Percentiles rank a stretch among this genome's conserved stretches.
These are phyloP conservation scores for Globisporangium parvum DNA, from an alignment of 352 stramenopile genomes.

Conservation along the genomic window DNA sequence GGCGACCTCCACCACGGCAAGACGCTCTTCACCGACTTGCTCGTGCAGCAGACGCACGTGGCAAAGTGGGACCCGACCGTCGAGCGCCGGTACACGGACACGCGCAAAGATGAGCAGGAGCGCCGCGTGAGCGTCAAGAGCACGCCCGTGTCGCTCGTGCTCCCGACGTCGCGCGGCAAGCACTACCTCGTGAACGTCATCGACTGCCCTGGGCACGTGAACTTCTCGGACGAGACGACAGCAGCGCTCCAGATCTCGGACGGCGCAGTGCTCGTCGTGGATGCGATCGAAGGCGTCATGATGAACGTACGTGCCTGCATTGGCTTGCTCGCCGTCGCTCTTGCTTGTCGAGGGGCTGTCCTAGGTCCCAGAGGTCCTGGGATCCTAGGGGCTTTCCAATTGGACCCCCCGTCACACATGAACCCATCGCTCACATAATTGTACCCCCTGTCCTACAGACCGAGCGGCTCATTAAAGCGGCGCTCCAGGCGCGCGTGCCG, in stretches of 20 bases:
- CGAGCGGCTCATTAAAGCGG: constrained; percentile 91
- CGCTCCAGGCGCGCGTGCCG: constrained; percentile 85
- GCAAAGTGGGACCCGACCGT: constrained; percentile 71
- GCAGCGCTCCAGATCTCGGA: constrained; percentile 92
- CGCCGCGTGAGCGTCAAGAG: constrained; percentile 96
- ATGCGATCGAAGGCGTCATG: constrained; percentile 98
- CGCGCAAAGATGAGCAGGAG: constrained; percentile 95
- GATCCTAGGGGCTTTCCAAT: too few species aligned
- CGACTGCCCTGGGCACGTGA: constrained; percentile 96
- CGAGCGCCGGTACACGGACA: constrained; percentile 93
- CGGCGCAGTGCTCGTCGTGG: constrained; percentile 94
- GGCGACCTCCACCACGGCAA: constrained; percentile 97
- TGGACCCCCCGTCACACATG: too few species aligned
- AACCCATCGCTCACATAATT: too few species aligned
- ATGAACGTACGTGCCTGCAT: constrained; percentile 88
- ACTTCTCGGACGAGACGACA: constrained; percentile 96
- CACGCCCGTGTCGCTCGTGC: constrained; percentile 92
- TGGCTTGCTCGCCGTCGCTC: too few species aligned
- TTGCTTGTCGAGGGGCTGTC: background rate
- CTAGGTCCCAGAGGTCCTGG: too few species aligned
- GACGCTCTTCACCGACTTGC: constrained; percentile 89
- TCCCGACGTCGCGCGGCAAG: constrained; percentile 93
- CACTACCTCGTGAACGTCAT: constrained; percentile 95
- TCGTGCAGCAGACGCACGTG: constrained; percentile 89
- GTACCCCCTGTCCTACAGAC: constrained; percentile 51